A percentile compares a stretch with the other conserved stretches of the same genome.
These are phyloP conservation scores for Leptoxyphium fumago DNA, from an alignment of 2,329 filamentous ascomycete species.

Conservation along the genomic window DNA sequence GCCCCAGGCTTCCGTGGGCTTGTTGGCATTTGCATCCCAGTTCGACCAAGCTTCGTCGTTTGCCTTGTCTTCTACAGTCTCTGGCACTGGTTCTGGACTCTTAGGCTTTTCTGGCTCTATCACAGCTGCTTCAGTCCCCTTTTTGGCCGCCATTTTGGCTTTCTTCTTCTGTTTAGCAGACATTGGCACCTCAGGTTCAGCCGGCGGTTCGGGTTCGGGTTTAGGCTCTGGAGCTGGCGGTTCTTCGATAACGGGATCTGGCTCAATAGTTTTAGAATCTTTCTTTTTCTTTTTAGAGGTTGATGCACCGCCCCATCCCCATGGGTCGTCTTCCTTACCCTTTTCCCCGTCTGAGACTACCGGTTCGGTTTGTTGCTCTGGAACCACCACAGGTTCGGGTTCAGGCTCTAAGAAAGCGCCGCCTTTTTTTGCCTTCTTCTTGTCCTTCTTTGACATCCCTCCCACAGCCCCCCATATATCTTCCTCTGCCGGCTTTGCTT, in stretches of 20 bases:
- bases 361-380: slow-evolving; percentile 27
- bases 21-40: slow-evolving; percentile 28
- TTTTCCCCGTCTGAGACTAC: slow-evolving; percentile 11
- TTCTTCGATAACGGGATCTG: slow-evolving; percentile 7
- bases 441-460: slow-evolving; percentile 26
- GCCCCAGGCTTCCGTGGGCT: slow-evolving; percentile 21
- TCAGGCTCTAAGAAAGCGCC: slow-evolving; percentile 14
- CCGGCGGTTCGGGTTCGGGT: slow-evolving; percentile 6
- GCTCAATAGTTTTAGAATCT: slow-evolving; percentile 31
- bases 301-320: slow-evolving; percentile 10
- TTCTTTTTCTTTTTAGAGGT: slow-evolving; percentile 26
- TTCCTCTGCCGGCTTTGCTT: slow-evolving; percentile 15
- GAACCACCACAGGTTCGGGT: slow-evolving; percentile 18
- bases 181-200: slow-evolving; percentile 8
- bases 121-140: slow-evolving; percentile 16
- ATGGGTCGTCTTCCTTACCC: slow-evolving; percentile 22
- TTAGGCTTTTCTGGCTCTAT: slow-evolving; percentile 12
- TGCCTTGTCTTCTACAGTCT: slow-evolving; percentile 15
- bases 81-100: slow-evolving; percentile 17
- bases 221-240: slow-evolving; percentile 6
- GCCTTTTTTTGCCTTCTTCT: slow-evolving; percentile 25
- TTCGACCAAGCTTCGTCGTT: slow-evolving; percentile 13
- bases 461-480: slow-evolving; percentile 20
- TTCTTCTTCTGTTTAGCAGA: slow-evolving; percentile 32
- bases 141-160: slow-evolving; percentile 34